Conservation (phyloP, 768 basidiomycete genomes). For the Podaxis mareebaensis region DNA sequence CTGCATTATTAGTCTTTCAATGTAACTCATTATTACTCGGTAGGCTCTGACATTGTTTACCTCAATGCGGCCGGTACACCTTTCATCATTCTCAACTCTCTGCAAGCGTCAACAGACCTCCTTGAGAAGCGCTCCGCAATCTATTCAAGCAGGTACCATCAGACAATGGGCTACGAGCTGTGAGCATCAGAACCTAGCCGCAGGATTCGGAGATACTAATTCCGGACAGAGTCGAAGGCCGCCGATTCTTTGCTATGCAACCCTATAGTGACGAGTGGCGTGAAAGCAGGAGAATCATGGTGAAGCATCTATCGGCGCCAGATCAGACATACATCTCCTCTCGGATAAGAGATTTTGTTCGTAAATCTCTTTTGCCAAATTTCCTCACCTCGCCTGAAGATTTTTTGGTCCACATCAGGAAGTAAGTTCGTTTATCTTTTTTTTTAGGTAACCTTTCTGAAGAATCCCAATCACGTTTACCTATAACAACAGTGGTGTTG, state of each 20-base stretch:
- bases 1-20: not conserved
- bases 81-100: conserved; percentile 24
- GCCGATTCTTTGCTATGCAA: not conserved
- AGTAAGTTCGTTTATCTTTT: conserved; percentile 1
- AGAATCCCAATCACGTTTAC: too few relatives aligned
- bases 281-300: conserved; percentile 6
- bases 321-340: conserved; percentile 3
- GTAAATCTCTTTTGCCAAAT: conserved; percentile 3
- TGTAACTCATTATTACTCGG: not conserved
- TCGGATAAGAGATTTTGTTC: not conserved
- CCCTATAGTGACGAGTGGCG: conserved; percentile 15
- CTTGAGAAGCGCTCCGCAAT: conserved; percentile 24
- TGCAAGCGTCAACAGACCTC: conserved; percentile 22
- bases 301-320: not conserved
- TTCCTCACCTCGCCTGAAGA: conserved; percentile 6
- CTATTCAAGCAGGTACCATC: conserved; percentile 16
- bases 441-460: not conserved
- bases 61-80: conserved; percentile 21
- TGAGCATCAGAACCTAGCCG: not conserved
- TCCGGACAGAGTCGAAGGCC: not conserved
- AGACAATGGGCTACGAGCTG: conserved; percentile 11
- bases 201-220: not conserved
- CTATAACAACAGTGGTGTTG: not conserved
- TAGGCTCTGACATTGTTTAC: conserved; percentile 10
- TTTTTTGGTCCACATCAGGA: conserved; percentile 4